phyloP scores from a whole-genome alignment of 345 rosid species.

The Acer campestre region DNA sequence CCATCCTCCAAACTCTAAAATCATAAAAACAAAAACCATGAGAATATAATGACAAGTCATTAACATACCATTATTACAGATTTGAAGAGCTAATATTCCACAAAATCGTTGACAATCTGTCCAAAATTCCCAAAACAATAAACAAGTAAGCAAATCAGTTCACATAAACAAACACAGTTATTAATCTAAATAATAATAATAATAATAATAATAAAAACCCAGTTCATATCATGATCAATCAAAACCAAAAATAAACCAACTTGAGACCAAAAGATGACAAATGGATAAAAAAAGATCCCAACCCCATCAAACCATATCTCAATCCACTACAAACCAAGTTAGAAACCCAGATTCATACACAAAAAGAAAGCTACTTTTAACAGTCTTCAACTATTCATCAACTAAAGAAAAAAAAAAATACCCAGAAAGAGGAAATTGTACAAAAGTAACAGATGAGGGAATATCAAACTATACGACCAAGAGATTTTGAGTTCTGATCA shows the following conservation, averaged over 20 bases:
- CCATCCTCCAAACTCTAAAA: background rate
- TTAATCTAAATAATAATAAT: background rate
- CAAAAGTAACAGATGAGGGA: background rate
- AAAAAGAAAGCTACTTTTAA: background rate
- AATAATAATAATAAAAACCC: background rate
- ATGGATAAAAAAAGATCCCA: background rate
- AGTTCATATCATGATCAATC: constrained; percentile 14
- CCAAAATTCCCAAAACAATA: constrained; percentile 11
- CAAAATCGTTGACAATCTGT: constrained; percentile 13
- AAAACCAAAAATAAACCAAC: constrained; percentile 2
- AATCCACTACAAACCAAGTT: background rate
- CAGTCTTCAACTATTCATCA: background rate
- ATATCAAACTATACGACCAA: background rate
- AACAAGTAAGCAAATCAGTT: background rate
- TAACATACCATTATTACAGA: constrained; percentile 28
- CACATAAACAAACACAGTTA: background rate
- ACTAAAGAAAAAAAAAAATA: background rate
- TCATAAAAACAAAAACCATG: constrained; percentile 13
- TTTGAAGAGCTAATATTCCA: constrained; percentile 3
- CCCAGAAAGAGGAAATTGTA: background rate
- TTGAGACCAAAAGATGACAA: background rate
- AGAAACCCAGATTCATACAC: background rate
- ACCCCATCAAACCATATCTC: background rate
- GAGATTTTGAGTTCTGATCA: background rate
- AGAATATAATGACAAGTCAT: background rate